Evolutionary conservation across 2,329 filamentous ascomycete genomes (phyloP), one percentile per base, ranked within the genome.

Genomic region (Claviceps paspali): DNA sequence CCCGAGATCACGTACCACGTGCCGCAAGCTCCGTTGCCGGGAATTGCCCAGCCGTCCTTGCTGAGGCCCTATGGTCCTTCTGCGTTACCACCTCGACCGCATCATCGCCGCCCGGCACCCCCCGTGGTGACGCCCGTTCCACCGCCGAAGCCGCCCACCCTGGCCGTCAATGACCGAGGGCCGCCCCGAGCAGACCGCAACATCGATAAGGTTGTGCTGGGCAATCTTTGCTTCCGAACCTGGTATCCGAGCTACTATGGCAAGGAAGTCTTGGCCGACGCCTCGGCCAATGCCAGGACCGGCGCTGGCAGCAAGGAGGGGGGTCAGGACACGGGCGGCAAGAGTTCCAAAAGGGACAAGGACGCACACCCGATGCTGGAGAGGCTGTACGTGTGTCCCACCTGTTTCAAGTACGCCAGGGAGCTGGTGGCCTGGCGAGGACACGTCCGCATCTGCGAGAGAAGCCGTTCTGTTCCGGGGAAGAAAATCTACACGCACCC

Each of bases 231-330:
- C 49, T 92, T 95, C 62, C 77, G 79, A 49, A 82, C 87, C 3
- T 94, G 87, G 86, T 95, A 91, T 56, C 84, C 86, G 6, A 92
- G 84, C 12, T 91, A 87, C 57, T 94, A 95, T 56, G 67, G 66
- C 61, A 93, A 73, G 64, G 86, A 78, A 39, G 63, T 76, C 6
- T 57, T 78, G 4, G 72, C 71, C 10, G 69, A 74, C 38, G 49
- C 56, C n/a, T 53, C 54, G 2, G 53, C 52, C 3, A 52, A 53
- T 34, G 38, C 41, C 12, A 47, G 42, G 30, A 49, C 44, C 35
- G 46, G 39, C 4, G 50, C 49, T 1, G 46, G 43, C 12, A 48
- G 43, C 39, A 52, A 52, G 33, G 48, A 45, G 1, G 52, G 52
- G 2, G 49, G 41, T 44, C 51, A 52, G 19, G 55, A 57, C 9